Conservation (phyloP, 1,284 basidiomycete genomes). For the Bjerkandera adusta region DNA sequence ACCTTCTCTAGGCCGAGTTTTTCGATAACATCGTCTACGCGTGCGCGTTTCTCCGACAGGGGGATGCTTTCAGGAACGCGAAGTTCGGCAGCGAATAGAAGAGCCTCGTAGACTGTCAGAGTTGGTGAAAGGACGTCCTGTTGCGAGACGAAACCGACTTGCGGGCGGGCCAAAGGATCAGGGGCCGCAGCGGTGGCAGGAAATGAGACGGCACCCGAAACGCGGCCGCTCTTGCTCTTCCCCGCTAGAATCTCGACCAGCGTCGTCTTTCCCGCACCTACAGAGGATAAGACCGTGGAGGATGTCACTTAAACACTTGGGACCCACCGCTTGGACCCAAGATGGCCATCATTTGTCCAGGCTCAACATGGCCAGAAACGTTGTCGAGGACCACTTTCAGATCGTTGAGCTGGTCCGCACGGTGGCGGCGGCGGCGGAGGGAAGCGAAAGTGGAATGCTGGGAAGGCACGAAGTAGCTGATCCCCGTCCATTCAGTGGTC, state of each 20-base stretch:
- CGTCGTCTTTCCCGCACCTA: constrained; percentile 81
- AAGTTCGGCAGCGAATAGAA: constrained; percentile 81
- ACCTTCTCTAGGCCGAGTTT: constrained; percentile 75
- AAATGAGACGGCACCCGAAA: constrained; percentile 64
- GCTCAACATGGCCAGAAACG: constrained; percentile 63
- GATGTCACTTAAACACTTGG: constrained; percentile 1
- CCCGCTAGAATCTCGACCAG: constrained; percentile 83
- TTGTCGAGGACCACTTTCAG: constrained; percentile 74
- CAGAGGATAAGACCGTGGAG: constrained; percentile 9
- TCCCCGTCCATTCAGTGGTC: constrained; percentile 64
- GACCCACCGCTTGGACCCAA: constrained; percentile 78
- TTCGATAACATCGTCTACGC: constrained; percentile 67
- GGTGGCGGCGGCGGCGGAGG: constrained; percentile 9
- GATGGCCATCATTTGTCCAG: constrained; percentile 84
- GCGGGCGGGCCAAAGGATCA: constrained; percentile 32
- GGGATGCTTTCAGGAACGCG: constrained; percentile 81
- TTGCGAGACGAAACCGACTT: constrained; percentile 85
- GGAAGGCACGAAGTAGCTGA: constrained; percentile 61
- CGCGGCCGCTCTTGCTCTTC: constrained; percentile 69
- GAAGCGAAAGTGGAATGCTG: not conserved
- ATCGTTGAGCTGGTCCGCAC: constrained; percentile 25
- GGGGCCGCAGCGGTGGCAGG: constrained; percentile 33
- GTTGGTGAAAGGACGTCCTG: constrained; percentile 78
- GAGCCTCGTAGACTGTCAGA: constrained; percentile 80
- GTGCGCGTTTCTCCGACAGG: constrained; percentile 60